Conservation (phyloP, 116 monocot species). For the Posidonia oceanica region DNA sequence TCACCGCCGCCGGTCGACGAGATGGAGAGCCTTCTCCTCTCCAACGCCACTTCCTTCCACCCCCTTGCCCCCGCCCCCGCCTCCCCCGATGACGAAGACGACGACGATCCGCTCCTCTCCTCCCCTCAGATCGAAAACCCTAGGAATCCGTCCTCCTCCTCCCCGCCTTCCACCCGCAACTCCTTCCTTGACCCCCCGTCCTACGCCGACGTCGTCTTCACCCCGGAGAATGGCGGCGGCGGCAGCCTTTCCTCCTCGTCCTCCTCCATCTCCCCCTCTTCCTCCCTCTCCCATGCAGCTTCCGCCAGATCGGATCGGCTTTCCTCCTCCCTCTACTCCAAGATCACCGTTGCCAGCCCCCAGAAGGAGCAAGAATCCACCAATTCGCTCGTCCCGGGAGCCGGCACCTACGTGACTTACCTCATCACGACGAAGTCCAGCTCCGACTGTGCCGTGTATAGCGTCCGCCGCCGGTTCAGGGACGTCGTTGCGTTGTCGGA, state of each 20-base stretch:
- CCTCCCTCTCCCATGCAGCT: neutral
- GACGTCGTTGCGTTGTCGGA: conserved; percentile 87
- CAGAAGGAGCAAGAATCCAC: conserved; percentile 58
- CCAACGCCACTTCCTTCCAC: conserved; percentile 6
- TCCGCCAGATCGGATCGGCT: conserved; percentile 14
- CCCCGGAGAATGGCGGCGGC: neutral
- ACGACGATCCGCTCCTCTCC: neutral
- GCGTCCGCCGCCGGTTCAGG: conserved; percentile 77
- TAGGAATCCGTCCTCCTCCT: neutral
- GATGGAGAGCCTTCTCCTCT: conserved; percentile 29
- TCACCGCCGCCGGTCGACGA: conserved; percentile 14
- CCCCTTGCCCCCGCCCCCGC: neutral
- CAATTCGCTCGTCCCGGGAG: conserved; percentile 58
- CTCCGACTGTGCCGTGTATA: conserved; percentile 1
- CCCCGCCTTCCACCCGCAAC: conserved; percentile 8
- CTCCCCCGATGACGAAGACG: conserved; percentile 3
- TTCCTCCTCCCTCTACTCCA: conserved; percentile 17
- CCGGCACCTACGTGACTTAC: conserved; percentile 59
- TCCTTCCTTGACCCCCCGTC: conserved; percentile 47
- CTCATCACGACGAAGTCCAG: conserved; percentile 31
- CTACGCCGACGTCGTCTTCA: conserved; percentile 47
- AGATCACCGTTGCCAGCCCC: conserved; percentile 67
- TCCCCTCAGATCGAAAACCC: neutral
- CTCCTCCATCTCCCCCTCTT: neutral
- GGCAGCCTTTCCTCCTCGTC: neutral